Evolutionary conservation across 2,329 filamentous ascomycete species (phyloP).

Genomic region (Pyrenochaeta sp.): DNA sequence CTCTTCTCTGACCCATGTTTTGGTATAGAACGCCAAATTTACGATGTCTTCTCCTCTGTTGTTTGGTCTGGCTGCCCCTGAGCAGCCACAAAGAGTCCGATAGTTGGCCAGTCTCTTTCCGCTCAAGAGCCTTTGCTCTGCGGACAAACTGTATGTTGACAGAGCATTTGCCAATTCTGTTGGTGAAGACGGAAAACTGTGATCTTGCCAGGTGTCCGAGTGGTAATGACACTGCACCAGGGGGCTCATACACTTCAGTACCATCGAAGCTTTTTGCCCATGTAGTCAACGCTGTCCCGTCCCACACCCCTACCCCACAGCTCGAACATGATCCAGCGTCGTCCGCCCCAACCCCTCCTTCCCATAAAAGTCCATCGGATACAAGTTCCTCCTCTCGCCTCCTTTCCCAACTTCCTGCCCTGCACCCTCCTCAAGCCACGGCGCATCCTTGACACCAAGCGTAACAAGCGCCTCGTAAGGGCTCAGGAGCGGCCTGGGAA

Average conservation of each 20-base stretch:
- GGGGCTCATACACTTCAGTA: background rate
- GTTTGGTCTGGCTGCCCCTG: too few species aligned
- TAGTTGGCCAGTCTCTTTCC: too few species aligned
- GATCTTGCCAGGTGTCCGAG: too few species aligned
- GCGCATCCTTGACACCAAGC: slow-evolving; percentile 76
- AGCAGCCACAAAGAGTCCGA: too few species aligned
- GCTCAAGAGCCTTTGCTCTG: too few species aligned
- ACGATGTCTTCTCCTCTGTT: too few species aligned
- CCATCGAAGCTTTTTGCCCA: background rate
- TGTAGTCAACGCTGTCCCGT: background rate
- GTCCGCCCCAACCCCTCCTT: slow-evolving; percentile 89
- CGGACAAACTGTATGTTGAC: too few species aligned
- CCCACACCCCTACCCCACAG: slow-evolving; percentile 19
- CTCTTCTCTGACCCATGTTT: too few species aligned
- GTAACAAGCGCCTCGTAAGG: slow-evolving; percentile 95
- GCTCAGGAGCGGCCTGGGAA: slow-evolving; percentile 84
- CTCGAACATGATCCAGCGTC: slow-evolving; percentile 50
- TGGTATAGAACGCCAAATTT: too few species aligned
- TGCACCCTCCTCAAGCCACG: slow-evolving; percentile 57
- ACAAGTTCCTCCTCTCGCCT: slow-evolving; percentile 66
- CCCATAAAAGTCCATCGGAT: slow-evolving; percentile 98
- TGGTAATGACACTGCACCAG: too few species aligned
- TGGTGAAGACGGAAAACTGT: too few species aligned
- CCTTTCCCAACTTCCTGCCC: slow-evolving; percentile 36
- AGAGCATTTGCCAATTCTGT: too few species aligned